phyloP scores from a whole-genome alignment of 306 rosid species.

The Lablab purpureus region DNA sequence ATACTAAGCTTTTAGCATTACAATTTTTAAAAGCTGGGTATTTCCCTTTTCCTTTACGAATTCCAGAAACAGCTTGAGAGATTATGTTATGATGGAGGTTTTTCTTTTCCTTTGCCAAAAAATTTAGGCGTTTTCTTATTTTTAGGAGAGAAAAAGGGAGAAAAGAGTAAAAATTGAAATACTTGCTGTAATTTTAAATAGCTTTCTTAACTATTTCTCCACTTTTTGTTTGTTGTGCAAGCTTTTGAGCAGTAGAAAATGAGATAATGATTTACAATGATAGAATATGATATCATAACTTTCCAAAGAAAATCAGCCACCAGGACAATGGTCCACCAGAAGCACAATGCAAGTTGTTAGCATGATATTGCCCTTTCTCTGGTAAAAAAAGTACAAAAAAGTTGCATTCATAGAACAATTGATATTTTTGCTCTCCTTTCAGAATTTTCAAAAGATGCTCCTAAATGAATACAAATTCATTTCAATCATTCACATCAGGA shows the following conservation, averaged over 20 bases:
- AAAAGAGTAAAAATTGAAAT: no score
- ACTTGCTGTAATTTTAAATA: no score
- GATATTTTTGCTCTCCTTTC: conserved; percentile 41
- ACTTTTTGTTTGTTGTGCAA: neutral
- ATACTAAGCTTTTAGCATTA: no score
- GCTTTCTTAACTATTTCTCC: no score
- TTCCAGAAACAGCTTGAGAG: no score
- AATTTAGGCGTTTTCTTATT: no score
- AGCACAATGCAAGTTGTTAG: conserved; percentile 31
- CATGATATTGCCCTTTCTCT: neutral
- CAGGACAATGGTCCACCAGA: conserved; percentile 36
- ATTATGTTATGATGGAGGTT: no score
- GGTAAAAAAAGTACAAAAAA: conserved; percentile 19
- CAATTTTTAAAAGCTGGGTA: no score
- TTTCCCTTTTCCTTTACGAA: no score
- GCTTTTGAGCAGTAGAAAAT: neutral
- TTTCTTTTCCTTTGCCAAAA: no score
- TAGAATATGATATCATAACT: conserved; percentile 17
- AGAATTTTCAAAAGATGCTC: conserved; percentile 26
- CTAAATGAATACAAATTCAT: conserved; percentile 34
- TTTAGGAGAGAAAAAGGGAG: no score
- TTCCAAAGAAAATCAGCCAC: conserved; percentile 47
- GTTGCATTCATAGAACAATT: conserved; percentile 31
- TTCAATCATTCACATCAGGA: conserved; percentile 43
- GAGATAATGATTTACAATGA: conserved; percentile 2